Percentiles rank a stretch among this genome's conserved stretches.
phyloP scores from a whole-genome alignment of 1,284 basidiomycete genomes.

The Naganishia liquefaciens region DNA sequence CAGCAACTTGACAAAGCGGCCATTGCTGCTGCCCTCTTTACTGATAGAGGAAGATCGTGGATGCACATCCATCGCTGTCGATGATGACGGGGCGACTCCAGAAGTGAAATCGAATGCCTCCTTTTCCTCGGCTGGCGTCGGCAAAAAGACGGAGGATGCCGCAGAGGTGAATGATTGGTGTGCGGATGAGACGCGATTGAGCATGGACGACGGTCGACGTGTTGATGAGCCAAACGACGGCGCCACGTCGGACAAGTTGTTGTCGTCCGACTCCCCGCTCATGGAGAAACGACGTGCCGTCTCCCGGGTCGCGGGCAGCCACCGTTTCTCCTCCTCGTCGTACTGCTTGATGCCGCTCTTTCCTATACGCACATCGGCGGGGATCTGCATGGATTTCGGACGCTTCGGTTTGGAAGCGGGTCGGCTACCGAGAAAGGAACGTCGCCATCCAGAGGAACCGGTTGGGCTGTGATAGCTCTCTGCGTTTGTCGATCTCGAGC shows the following conservation, averaged over 20 bases:
- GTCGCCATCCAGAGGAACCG: conserved; percentile 9
- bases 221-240: conserved; percentile 17
- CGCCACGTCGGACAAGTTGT: conserved; percentile 18
- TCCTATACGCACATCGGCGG: not conserved
- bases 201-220: conserved; percentile 3
- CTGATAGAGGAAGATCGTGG: conserved; percentile 14
- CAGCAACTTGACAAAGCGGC: conserved; percentile 21
- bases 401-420: conserved; percentile 9
- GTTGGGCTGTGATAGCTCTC: not conserved
- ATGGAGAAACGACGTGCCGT: conserved; percentile 17
- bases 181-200: conserved; percentile 10
- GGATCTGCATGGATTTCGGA: conserved; percentile 23
- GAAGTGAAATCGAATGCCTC: conserved; percentile 14
- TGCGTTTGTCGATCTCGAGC: conserved; percentile 12
- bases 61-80: not conserved
- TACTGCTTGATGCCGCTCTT: not conserved
- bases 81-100: not conserved
- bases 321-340: conserved; percentile 18
- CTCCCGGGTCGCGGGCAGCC: conserved; percentile 12
- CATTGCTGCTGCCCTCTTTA: conserved; percentile 9
- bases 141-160: conserved; percentile 13
- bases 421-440: conserved; percentile 14
- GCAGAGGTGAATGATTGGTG: conserved; percentile 22
- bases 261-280: conserved; percentile 26
- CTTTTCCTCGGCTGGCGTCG: conserved; percentile 21